These are phyloP conservation scores for Lasiosphaeriaceae sp. DNA, from an alignment of 495 filamentous ascomycete species.

Conservation along the genomic window DNA sequence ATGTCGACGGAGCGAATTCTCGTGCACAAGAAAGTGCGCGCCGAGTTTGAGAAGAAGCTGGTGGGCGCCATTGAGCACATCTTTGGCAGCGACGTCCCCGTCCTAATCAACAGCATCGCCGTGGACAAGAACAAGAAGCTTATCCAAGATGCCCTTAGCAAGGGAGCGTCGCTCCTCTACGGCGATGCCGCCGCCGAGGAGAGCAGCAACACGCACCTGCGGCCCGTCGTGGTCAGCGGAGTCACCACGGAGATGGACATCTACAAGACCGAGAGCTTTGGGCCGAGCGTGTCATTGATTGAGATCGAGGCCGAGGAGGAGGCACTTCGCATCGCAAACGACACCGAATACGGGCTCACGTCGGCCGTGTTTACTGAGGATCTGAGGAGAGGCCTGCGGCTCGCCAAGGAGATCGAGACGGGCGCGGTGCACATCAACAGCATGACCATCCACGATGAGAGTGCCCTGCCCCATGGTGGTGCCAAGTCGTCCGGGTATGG, in stretches of 20 bases:
- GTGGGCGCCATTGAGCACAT: constrained; percentile 47
- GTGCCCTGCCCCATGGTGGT: constrained; percentile 75
- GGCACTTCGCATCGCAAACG: constrained; percentile 73
- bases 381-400: constrained; percentile 65
- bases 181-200: constrained; percentile 51
- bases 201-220: constrained; percentile 53
- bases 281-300: constrained; percentile 64
- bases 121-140: constrained; percentile 68
- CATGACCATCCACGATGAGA: constrained; percentile 82
- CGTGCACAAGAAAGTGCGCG: constrained; percentile 66
- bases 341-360: constrained; percentile 75
- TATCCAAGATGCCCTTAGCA: constrained; percentile 58
- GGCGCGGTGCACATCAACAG: constrained; percentile 88
- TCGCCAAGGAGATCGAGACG: constrained; percentile 71
- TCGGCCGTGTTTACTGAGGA: constrained; percentile 87
- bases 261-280: constrained; percentile 78
- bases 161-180: constrained; percentile 64
- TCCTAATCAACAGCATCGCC: constrained; percentile 57
- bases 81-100: constrained; percentile 51
- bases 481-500: constrained; percentile 83
- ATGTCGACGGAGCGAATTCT: constrained; percentile 89
- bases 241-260: constrained; percentile 82
- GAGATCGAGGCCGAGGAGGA: constrained; percentile 60
- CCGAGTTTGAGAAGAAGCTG: constrained; percentile 61
- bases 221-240: constrained; percentile 64